These are phyloP conservation scores for Fonsecaea erecta DNA, from an alignment of 2,329 filamentous ascomycete species.

Conservation along the genomic window DNA sequence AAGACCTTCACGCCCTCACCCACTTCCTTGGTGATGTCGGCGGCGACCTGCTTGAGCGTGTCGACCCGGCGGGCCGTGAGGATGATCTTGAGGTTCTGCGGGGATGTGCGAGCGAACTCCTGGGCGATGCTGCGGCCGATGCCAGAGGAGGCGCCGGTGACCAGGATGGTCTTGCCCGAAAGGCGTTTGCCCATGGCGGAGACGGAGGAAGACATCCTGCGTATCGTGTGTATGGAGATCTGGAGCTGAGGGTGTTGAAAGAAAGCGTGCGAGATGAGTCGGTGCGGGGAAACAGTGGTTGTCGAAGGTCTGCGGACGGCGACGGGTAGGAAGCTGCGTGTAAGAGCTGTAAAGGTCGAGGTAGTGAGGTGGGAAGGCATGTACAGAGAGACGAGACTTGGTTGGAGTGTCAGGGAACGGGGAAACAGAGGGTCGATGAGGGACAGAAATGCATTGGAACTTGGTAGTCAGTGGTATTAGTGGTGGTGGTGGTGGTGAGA, in stretches of 20 bases:
- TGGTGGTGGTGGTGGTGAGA: neutral
- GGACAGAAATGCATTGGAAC: neutral
- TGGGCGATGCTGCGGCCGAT: constrained; percentile 78
- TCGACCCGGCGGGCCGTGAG: constrained; percentile 88
- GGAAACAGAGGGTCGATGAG: neutral
- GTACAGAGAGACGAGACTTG: neutral
- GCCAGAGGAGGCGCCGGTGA: constrained; percentile 91
- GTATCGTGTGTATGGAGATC: neutral
- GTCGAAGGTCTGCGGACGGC: neutral
- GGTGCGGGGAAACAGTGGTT: constrained; percentile 15
- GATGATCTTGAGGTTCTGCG: constrained; percentile 78
- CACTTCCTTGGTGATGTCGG: constrained; percentile 75
- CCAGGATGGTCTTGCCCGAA: constrained; percentile 85
- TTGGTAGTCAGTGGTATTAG: neutral
- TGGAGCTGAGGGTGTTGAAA: neutral
- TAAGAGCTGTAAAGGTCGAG: neutral
- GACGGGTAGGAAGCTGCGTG: constrained; percentile 10
- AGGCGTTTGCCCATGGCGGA: constrained; percentile 76
- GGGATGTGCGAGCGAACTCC: constrained; percentile 87
- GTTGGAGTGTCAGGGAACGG: neutral
- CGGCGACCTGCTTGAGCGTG: constrained; percentile 73
- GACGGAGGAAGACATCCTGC: constrained; percentile 61
- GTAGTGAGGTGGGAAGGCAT: constrained; percentile 14
- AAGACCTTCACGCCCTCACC: constrained; percentile 80
- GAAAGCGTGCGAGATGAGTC: constrained; percentile 1